These are phyloP conservation scores for Bocquillonia castaneifolia DNA, from an alignment of 441 rosid genomes.

Conservation along the genomic window DNA sequence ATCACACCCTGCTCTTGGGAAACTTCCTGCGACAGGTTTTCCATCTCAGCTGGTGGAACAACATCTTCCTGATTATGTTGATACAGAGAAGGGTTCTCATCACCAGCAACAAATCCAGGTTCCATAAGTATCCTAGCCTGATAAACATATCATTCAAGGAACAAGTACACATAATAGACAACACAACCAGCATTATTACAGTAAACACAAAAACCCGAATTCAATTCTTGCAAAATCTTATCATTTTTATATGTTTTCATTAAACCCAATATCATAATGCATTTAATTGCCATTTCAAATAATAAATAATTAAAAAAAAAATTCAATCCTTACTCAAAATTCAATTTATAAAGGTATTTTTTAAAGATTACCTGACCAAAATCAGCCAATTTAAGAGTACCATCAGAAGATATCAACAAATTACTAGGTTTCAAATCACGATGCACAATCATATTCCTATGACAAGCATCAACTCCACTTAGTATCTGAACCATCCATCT, in stretches of 20 bases:
- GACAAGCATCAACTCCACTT: constrained; percentile 69
- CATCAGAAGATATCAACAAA: constrained; percentile 66
- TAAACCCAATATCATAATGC: too few relatives aligned
- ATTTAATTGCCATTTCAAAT: too few relatives aligned
- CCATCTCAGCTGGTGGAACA: constrained; percentile 32
- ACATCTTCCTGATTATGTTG: constrained; percentile 35
- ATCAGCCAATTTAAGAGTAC: constrained; percentile 82
- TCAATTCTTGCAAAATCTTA: background rate
- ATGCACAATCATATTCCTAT: constrained; percentile 71
- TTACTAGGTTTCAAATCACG: constrained; percentile 92
- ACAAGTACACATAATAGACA: background rate
- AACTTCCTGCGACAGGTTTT: constrained; percentile 30
- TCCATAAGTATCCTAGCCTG: constrained; percentile 91
- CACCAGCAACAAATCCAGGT: constrained; percentile 40
- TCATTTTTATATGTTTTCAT: too few relatives aligned
- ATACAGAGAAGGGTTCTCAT: constrained; percentile 32
- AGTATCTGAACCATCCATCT: constrained; percentile 95
- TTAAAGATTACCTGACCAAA: constrained; percentile 94
- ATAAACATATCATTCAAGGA: too few relatives aligned
- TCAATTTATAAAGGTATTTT: too few relatives aligned
- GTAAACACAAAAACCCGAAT: background rate
- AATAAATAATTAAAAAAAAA: too few relatives aligned
- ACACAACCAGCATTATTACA: background rate
- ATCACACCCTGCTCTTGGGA: constrained; percentile 29
- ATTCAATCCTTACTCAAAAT: too few relatives aligned